Evolutionary conservation across 2,329 filamentous ascomycete species (phyloP).

Genomic region (Neonectria neomacrospora): DNA sequence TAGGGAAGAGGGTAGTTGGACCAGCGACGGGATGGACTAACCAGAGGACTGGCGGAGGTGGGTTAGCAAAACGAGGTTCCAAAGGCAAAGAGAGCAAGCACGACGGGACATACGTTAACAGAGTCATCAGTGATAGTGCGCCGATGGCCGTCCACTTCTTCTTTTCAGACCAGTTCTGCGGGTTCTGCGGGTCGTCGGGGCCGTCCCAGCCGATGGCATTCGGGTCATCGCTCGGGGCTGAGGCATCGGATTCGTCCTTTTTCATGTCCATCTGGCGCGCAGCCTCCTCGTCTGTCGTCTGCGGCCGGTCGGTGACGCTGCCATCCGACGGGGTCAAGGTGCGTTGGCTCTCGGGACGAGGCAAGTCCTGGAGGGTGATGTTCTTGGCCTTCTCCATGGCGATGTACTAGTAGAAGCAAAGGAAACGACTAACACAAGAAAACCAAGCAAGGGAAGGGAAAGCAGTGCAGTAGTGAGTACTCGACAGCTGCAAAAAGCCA

Average conservation of each 20-base stretch:
- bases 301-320: constrained; percentile 1
- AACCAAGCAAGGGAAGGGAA: too few species aligned
- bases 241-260: background rate
- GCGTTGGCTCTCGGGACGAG: constrained; percentile 33
- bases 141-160: constrained; percentile 52
- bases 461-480: background rate
- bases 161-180: constrained; percentile 71
- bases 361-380: constrained; percentile 14
- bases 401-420: background rate
- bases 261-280: background rate
- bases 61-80: constrained; percentile 14
- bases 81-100: background rate
- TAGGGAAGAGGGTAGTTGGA: too few species aligned
- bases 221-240: constrained; percentile 21
- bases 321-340: constrained; percentile 31
- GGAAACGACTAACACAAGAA: background rate
- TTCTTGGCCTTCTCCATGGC: constrained; percentile 24
- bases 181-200: constrained; percentile 65
- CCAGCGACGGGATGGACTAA: constrained; percentile 3
- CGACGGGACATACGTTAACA: constrained; percentile 39
- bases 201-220: constrained; percentile 43
- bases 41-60: constrained; percentile 34
- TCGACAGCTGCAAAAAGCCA: background rate
- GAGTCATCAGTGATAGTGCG: constrained; percentile 46
- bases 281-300: constrained; percentile 29